Evolutionary conservation across 176 grass and related monocot species (phyloP), one percentile per base, ranked within the genome.

Genomic region (Saccharum spontaneum): DNA sequence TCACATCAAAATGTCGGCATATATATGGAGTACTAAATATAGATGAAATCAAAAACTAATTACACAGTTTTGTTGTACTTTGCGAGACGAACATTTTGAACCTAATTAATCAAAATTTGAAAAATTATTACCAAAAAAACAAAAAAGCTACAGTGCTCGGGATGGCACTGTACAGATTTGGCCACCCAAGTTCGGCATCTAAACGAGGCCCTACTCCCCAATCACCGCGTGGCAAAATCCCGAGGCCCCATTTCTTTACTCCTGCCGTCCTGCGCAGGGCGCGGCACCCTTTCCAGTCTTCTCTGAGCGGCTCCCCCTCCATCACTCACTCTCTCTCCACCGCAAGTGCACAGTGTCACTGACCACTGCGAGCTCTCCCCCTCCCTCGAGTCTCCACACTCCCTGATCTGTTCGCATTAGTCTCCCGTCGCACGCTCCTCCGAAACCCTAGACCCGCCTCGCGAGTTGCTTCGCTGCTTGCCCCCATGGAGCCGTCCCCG

Each of bases 141-240:
- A n/a, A n/a, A n/a, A n/a, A n/a, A n/a, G n/a, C n/a, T n/a, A n/a
- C n/a, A n/a, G n/a, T n/a, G n/a, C n/a, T n/a, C n/a, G n/a, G n/a
- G n/a, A n/a, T n/a, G n/a, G n/a, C n/a, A n/a, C n/a, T n/a, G n/a
- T n/a, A n/a, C n/a, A n/a, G n/a, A n/a, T n/a, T n/a, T n/a, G n/a
- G n/a, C n/a, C n/a, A n/a, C n/a, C n/a, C n/a, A n/a, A n/a, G n/a
- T n/a, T n/a, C n/a, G n/a, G n/a, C n/a, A n/a, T n/a, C n/a, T n/a
- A n/a, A n/a, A n/a, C n/a, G n/a, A n/a, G n/a, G n/a, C n/a, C n/a
- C 79, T 77, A 44, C 73, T 38, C 54, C 66, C 83, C 78, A 82
- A 86, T 86, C 88, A 90, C 78, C 79, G 73, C 73, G 73, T 82
- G 88, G 55, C 79, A 39, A 86, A 89, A 86, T 89, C 71, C 83